phyloP scores from a whole-genome alignment of 2,329 filamentous ascomycete species.

The Tympanopsis confertula region DNA sequence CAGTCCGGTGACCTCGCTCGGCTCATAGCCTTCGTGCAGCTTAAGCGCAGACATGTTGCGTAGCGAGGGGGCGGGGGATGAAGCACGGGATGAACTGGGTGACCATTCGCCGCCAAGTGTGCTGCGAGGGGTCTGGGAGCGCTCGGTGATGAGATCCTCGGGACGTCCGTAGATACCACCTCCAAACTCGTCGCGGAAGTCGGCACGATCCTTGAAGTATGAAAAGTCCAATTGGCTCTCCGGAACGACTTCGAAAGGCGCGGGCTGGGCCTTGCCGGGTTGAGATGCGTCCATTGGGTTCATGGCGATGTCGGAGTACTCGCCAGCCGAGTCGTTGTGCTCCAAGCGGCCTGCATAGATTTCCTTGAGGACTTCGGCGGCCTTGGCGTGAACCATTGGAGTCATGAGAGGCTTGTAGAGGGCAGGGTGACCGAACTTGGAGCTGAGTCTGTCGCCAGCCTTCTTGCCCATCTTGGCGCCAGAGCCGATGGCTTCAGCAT shows the following conservation, averaged over 20 bases:
- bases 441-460: slow-evolving; percentile 33
- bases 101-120: slow-evolving; percentile 4
- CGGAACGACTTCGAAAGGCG: slow-evolving; percentile 51
- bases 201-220: slow-evolving; percentile 55
- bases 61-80: background rate
- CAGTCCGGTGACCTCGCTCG: slow-evolving; percentile 9
- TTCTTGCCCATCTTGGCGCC: slow-evolving; percentile 8
- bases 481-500: slow-evolving; percentile 6
- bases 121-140: slow-evolving; percentile 25
- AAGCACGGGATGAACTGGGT: background rate
- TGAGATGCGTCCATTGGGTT: slow-evolving; percentile 52
- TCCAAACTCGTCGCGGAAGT: slow-evolving; percentile 55
- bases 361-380: slow-evolving; percentile 49
- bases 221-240: slow-evolving; percentile 56
- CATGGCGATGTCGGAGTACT: slow-evolving; percentile 51
- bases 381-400: slow-evolving; percentile 62
- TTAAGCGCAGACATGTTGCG: background rate
- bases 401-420: slow-evolving; percentile 59
- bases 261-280: slow-evolving; percentile 6
- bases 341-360: slow-evolving; percentile 51
- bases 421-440: slow-evolving; percentile 57
- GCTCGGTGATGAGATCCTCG: slow-evolving; percentile 20
- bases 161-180: slow-evolving; percentile 36
- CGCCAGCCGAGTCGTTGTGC: slow-evolving; percentile 29
- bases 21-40: slow-evolving; percentile 12